Evolutionary conservation across 176 grass and related monocot genomes (phyloP).

Genomic region (Puya raimondii): DNA sequence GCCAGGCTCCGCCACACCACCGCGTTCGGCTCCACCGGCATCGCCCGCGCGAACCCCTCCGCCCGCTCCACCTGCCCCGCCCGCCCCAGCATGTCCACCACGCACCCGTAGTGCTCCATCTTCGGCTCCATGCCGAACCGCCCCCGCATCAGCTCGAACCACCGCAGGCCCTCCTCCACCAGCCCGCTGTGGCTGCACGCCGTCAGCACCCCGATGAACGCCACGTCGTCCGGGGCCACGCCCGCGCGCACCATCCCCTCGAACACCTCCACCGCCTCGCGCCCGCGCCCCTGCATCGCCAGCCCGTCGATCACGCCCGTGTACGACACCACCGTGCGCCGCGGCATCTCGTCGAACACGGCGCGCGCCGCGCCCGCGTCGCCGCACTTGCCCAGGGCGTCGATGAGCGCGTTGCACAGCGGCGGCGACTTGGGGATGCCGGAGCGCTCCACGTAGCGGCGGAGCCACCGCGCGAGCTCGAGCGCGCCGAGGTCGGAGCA

Average conservation of each 20-base stretch:
- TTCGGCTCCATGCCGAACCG: constrained; percentile 46
- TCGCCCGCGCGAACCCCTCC: constrained; percentile 37
- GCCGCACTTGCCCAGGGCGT: constrained; percentile 52
- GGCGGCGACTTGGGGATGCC: constrained; percentile 29
- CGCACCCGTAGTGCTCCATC: constrained; percentile 68
- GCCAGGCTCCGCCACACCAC: constrained; percentile 54
- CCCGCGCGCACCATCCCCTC: constrained; percentile 39
- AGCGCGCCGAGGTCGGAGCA: constrained; percentile 53
- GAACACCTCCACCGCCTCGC: constrained; percentile 39
- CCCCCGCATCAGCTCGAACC: constrained; percentile 45
- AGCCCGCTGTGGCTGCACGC: constrained; percentile 51
- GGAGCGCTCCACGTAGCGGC: constrained; percentile 31
- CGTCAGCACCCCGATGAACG: constrained; percentile 59
- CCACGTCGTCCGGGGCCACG: constrained; percentile 42
- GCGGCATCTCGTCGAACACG: constrained; percentile 44
- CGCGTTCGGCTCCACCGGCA: constrained; percentile 55
- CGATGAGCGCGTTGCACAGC: constrained; percentile 47
- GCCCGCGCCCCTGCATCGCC: constrained; percentile 55
- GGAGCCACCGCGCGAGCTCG: constrained; percentile 53
- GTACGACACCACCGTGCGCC: constrained; percentile 49
- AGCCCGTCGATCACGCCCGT: constrained; percentile 57
- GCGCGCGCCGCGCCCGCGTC: constrained; percentile 42
- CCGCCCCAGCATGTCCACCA: constrained; percentile 62
- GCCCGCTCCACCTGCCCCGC: constrained; percentile 47
- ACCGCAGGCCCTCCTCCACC: constrained; percentile 45